A percentile compares a stretch with the other conserved stretches of the same genome.
These are phyloP conservation scores for Marchantia polymorpha DNA, from an alignment of 225 moss, liverwort and hornwort species.

Conservation along the genomic window DNA sequence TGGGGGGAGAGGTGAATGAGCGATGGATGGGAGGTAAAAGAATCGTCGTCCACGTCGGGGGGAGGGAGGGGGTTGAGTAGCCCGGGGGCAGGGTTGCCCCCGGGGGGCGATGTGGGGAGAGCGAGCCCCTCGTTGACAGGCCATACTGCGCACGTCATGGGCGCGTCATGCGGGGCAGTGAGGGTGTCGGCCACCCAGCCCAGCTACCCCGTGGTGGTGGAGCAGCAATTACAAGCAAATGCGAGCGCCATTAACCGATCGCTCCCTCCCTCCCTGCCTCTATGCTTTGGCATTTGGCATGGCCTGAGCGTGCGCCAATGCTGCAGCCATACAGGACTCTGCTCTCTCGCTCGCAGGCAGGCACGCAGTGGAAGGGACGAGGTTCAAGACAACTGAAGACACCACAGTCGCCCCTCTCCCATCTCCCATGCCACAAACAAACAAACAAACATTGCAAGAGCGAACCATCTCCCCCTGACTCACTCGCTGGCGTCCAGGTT, in stretches of 20 bases:
- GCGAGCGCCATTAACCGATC: background rate
- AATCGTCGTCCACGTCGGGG: conserved; percentile 20
- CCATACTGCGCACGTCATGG: conserved; percentile 34
- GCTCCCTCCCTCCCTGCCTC: background rate
- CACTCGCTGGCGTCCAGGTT: too few species aligned
- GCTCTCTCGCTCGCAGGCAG: too few species aligned
- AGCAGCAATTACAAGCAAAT: conserved; percentile 17
- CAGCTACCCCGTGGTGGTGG: conserved; percentile 20
- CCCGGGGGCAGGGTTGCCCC: background rate
- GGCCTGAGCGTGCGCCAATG: conserved; percentile 11
- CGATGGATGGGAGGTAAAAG: background rate
- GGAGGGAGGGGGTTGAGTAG: background rate
- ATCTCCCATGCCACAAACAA: too few species aligned
- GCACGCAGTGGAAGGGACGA: too few species aligned
- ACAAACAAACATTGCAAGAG: too few species aligned
- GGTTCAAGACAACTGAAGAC: too few species aligned
- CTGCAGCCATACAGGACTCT: background rate
- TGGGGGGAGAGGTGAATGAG: background rate
- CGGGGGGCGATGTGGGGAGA: background rate
- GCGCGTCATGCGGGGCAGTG: conserved; percentile 30
- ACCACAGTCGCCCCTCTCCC: too few species aligned
- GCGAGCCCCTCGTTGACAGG: conserved; percentile 40
- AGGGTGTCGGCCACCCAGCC: conserved; percentile 38
- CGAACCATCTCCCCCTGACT: too few species aligned
- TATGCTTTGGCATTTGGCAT: background rate